Evolutionary conservation across 139 green algal species (phyloP).

Genomic region (Tetradesmus lagerheimii): DNA sequence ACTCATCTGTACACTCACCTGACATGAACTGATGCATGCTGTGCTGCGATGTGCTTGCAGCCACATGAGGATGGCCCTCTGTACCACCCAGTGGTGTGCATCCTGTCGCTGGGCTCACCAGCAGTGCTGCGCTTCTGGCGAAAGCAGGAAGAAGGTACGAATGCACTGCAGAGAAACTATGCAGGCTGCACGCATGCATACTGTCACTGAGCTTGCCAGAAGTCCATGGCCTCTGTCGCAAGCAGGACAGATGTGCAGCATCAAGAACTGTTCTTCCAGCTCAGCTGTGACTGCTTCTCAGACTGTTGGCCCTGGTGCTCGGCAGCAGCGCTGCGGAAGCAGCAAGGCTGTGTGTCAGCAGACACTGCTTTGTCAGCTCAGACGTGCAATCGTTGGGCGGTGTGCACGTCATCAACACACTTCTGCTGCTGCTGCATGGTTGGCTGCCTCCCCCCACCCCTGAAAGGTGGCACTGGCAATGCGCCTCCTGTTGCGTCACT

Average conservation of each 20-base stretch:
- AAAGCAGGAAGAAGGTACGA: conserved; percentile 55
- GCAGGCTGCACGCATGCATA: too few species aligned
- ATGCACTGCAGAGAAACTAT: too few species aligned
- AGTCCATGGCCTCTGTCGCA: too few species aligned
- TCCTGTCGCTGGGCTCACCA: conserved; percentile 67
- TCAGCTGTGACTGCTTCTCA: too few species aligned
- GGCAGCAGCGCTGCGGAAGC: too few species aligned
- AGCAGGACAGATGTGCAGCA: neutral
- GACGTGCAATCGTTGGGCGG: too few species aligned
- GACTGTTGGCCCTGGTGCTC: too few species aligned
- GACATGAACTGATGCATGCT: neutral
- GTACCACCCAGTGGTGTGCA: conserved; percentile 71
- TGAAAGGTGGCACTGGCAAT: conserved; percentile 31
- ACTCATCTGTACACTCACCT: too few species aligned
- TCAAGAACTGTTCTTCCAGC: too few species aligned
- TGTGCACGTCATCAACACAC: neutral
- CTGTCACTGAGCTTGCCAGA: too few species aligned
- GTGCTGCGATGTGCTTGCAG: conserved; percentile 33
- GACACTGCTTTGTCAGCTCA: too few species aligned
- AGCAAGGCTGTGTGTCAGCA: too few species aligned
- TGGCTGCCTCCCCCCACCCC: neutral
- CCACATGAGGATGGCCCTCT: conserved; percentile 75
- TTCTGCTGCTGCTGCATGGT: neutral
- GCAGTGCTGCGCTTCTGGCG: conserved; percentile 74
- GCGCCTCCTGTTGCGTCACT: conserved; percentile 55